Evolutionary conservation across 129 eudicot genomes (phyloP).

Genomic region (Pseudognaphalium luteoalbum): DNA sequence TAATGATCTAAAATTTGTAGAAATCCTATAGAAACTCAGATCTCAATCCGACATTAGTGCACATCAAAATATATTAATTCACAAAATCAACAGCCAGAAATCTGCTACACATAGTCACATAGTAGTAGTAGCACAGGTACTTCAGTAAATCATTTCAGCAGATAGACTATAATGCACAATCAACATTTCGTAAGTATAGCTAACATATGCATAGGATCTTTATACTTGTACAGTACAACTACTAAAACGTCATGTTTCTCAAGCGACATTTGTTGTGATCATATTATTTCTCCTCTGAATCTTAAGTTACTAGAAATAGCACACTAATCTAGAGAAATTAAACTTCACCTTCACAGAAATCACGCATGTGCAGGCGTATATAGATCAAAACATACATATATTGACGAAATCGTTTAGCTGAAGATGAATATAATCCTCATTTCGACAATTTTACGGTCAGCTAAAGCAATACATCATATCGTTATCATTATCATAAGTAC

Average conservation of each 20-base stretch:
- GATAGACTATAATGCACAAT: background rate
- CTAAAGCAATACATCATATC: background rate
- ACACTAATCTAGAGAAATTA: background rate
- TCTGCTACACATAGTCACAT: background rate
- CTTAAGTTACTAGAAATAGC: background rate
- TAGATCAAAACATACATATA: background rate
- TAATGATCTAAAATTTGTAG: background rate
- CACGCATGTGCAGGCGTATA: background rate
- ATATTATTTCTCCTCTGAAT: conserved; percentile 2
- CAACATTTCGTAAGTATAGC: no score
- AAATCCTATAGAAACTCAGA: conserved; percentile 1
- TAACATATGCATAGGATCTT: no score
- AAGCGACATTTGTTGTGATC: conserved; percentile 10
- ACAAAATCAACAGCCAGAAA: conserved; percentile 10
- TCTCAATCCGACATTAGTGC: conserved; percentile 2
- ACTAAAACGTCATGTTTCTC: background rate
- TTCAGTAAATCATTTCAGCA: background rate
- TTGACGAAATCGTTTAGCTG: background rate
- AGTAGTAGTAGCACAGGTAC: background rate
- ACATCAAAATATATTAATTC: conserved; percentile 12
- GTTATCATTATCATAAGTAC: background rate
- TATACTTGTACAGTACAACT: conserved; percentile 20
- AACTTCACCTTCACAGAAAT: background rate
- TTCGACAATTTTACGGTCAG: conserved; percentile 14
- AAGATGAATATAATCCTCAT: conserved; percentile 8